Evolutionary conservation across 176 grass and related monocot species (phyloP), one percentile per base, ranked within the genome.

Genomic region (Hyparrhenia diplandra): DNA sequence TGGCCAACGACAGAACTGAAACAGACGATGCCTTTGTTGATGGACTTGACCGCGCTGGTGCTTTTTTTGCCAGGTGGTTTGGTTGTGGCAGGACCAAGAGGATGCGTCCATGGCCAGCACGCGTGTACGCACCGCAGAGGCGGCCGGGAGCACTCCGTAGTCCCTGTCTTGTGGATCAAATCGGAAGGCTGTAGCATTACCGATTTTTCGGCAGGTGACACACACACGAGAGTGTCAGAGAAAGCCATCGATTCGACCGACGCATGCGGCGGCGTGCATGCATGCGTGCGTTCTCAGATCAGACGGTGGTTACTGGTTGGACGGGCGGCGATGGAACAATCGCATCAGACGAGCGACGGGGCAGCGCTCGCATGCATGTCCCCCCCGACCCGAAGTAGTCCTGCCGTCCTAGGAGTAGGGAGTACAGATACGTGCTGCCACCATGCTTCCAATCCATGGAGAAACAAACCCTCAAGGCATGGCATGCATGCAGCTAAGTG

Each of bases 221-320:
- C 43, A 69, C 10, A 39, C 46, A 14, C 64, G 32, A 45, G 23
- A 45, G 65, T 14, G 76, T 75, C 83, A 82, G 46, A 61, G 74
- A 82, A 74, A 86, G 67, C 36, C 42, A 68, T 64, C 83, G 67
- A 82, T 77, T 77, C 68, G 41, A 52, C 55, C 69, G 51, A 67
- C 67, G 74, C 88, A 86, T 77, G 88, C 78, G 80, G 65, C 78
- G 65, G 86, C 80, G 45, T 74, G 75, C 83, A 61, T 24, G 80
- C 67, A 42, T 47, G 69, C 85, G 67, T 81, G 61, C 82, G 4
- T 17, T 5, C 45, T 70, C 71, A 61, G 21, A 34, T 6, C 21
- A 69, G 67, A 24, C 25, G 32, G n/a, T n/a, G n/a, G n/a, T n/a
- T n/a, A n/a, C n/a, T 12, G 3, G 29, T 65, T 54, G 4, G 59